These are phyloP conservation scores for Dimocarpus longan DNA, from an alignment of 345 rosid genomes.

Conservation along the genomic window DNA sequence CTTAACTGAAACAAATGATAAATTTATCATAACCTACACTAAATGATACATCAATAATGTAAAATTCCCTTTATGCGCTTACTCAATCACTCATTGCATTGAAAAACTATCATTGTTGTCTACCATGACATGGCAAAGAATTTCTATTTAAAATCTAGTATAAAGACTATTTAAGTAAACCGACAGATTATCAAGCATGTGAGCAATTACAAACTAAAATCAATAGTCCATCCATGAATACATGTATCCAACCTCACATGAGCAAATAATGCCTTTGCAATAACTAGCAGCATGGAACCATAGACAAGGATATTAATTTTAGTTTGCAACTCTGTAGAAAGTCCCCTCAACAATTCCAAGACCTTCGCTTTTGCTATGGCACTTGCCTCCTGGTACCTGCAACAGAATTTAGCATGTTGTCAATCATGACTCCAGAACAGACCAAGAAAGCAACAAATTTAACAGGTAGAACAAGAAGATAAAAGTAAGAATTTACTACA, in stretches of 20 bases:
- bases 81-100: not conserved
- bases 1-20: not conserved
- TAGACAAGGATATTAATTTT: constrained; percentile 81
- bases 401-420: constrained; percentile 14
- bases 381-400: constrained; percentile 86
- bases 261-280: constrained; percentile 83
- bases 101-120: not conserved
- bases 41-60: not conserved
- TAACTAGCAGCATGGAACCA: constrained; percentile 90
- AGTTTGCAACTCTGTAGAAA: constrained; percentile 78
- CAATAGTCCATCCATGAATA: not conserved
- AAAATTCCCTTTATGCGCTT: not conserved
- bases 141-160: not conserved
- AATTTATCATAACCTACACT: not conserved
- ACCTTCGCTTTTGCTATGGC: constrained; percentile 73
- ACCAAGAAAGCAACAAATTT: not conserved
- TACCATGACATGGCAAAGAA: not conserved
- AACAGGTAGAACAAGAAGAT: not conserved
- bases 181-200: not conserved
- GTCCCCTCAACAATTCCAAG: constrained; percentile 77
- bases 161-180: not conserved
- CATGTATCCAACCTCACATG: constrained; percentile 72
- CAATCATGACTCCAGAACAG: constrained; percentile 2
- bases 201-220: not conserved
- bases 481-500: constrained; percentile 1